These are phyloP conservation scores for Cephaloascus albidus DNA, from an alignment of 805 yeast genomes.

Conservation along the genomic window DNA sequence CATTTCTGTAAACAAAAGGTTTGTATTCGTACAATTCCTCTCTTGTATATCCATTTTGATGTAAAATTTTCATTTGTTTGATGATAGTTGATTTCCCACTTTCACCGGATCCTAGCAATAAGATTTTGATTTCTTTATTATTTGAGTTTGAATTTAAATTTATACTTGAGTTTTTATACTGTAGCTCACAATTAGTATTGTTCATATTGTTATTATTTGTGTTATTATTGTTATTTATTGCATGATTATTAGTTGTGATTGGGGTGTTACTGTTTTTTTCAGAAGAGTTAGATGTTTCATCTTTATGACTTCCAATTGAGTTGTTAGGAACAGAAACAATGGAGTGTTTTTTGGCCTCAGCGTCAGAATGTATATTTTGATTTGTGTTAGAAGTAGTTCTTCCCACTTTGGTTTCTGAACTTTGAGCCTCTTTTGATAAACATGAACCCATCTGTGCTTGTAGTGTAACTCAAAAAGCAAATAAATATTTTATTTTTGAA, in stretches of 20 bases:
- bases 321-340: too few relatives aligned
- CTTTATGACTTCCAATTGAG: background rate
- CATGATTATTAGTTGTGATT: too few relatives aligned
- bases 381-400: too few relatives aligned
- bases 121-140: slow-evolving; percentile 53
- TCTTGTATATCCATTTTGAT: slow-evolving; percentile 60
- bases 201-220: background rate
- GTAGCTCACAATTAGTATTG: background rate
- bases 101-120: slow-evolving; percentile 83
- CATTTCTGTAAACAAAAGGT: slow-evolving; percentile 71
- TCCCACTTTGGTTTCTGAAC: too few relatives aligned
- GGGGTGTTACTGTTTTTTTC: too few relatives aligned
- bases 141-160: slow-evolving; percentile 1
- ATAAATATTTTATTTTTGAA: too few relatives aligned
- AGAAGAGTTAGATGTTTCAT: too few relatives aligned
- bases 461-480: too few relatives aligned
- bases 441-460: background rate
- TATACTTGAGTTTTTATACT: background rate
- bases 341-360: too few relatives aligned
- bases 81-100: slow-evolving; percentile 75
- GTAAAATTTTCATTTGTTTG: slow-evolving; percentile 73
- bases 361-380: too few relatives aligned
- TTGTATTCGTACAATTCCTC: slow-evolving; percentile 68
- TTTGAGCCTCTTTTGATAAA: background rate
- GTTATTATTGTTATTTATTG: too few relatives aligned